Evolutionary conservation across 805 yeast species (phyloP).

Genomic region (Cyberlindnera maclurae): DNA sequence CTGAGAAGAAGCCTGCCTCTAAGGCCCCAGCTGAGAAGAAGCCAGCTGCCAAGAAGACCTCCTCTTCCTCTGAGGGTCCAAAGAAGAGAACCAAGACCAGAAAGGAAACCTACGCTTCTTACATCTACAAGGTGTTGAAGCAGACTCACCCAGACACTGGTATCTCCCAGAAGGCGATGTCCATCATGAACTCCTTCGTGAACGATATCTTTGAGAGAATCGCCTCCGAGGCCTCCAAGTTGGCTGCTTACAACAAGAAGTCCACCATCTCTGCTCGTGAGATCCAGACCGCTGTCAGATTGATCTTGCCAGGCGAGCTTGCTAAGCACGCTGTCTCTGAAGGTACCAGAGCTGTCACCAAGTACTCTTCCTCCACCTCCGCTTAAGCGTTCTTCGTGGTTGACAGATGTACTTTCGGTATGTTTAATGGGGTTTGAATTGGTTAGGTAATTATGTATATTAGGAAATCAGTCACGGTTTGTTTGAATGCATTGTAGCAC

Average conservation of each 20-base stretch:
- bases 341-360: conserved; percentile 98
- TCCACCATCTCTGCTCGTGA: conserved; percentile 98
- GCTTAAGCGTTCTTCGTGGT: conserved; percentile 25
- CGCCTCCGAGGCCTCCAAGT: conserved; percentile 95
- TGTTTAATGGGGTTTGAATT: conserved; percentile 24
- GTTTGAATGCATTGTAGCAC: conserved; percentile 1
- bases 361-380: conserved; percentile 70
- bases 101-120: conserved; percentile 97
- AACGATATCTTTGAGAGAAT: conserved; percentile 98
- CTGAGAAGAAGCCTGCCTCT: conserved; percentile 59
- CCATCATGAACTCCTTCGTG: conserved; percentile 96
- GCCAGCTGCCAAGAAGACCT: conserved; percentile 81
- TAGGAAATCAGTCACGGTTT: conserved; percentile 26
- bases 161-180: conserved; percentile 98
- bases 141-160: conserved; percentile 99
- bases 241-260: conserved; percentile 98
- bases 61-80: conserved; percentile 69
- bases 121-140: conserved; percentile 96
- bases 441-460: conserved; percentile 26
- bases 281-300: conserved; percentile 98
- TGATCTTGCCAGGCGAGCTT: conserved; percentile 97
- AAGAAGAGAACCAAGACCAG: conserved; percentile 95
- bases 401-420: conserved; percentile 7
- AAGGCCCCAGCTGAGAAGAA: conserved; percentile 98
- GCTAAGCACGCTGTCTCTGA: conserved; percentile 98